phyloP scores from a whole-genome alignment of 139 green algal genomes.

The Micromonas commoda region DNA sequence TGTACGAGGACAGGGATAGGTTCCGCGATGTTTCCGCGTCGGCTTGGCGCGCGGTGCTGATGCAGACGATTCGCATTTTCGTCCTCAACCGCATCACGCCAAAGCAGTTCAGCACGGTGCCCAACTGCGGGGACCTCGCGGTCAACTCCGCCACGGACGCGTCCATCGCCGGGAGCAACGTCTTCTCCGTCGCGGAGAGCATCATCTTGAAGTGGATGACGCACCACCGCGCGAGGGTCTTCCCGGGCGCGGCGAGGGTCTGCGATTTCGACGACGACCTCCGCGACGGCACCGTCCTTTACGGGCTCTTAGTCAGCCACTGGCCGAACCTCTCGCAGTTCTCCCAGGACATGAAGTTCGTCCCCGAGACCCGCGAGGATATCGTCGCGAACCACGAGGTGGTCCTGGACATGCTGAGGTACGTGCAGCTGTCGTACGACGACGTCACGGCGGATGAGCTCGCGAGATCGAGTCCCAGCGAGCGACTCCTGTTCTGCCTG shows the following conservation, averaged over 20 bases:
- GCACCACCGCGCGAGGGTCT: constrained; percentile 30
- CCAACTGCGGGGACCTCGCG: constrained; percentile 32
- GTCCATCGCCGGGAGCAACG: constrained; percentile 36
- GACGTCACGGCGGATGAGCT: constrained; percentile 28
- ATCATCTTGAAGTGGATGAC: constrained; percentile 62
- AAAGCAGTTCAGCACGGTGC: constrained; percentile 45
- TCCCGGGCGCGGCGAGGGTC: constrained; percentile 35
- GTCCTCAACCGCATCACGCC: constrained; percentile 56
- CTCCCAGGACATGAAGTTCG: neutral
- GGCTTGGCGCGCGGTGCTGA: neutral
- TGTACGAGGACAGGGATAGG: constrained; percentile 41
- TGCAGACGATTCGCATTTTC: constrained; percentile 51
- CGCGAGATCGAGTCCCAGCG: neutral
- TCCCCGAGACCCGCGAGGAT: constrained; percentile 5
- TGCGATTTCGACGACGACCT: constrained; percentile 56
- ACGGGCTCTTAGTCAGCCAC: constrained; percentile 53
- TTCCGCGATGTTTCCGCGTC: constrained; percentile 44
- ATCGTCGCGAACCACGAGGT: constrained; percentile 47
- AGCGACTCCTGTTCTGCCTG: constrained; percentile 33
- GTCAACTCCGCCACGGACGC: neutral
- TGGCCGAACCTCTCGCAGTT: constrained; percentile 46
- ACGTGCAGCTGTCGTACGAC: constrained; percentile 39
- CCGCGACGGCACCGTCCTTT: constrained; percentile 50
- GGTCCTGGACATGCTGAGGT: constrained; percentile 51
- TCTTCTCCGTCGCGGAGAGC: constrained; percentile 56